Conservation (phyloP, 768 basidiomycete genomes). For the Phanerodontia chrysosporium region DNA sequence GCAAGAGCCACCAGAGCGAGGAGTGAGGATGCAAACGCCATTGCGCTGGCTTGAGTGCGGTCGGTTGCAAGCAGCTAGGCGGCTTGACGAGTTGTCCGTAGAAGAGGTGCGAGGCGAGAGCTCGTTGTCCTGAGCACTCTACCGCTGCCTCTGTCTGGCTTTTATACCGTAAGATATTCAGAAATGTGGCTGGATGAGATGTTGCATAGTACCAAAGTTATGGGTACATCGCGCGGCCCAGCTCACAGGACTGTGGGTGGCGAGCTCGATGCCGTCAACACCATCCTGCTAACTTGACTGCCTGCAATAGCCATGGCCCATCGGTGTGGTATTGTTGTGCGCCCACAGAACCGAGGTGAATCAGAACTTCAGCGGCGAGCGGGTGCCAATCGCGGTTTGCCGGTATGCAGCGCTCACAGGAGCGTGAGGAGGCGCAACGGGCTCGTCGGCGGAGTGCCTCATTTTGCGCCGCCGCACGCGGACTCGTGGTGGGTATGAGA, state of each 20-base stretch:
- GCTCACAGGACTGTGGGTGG: neutral
- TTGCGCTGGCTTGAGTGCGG: neutral
- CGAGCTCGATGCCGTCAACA: neutral
- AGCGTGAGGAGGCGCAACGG: neutral
- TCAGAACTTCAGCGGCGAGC: too few species aligned
- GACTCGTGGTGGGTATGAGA: neutral
- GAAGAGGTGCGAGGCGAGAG: constrained; percentile 5
- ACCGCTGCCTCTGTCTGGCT: neutral
- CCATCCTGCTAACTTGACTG: too few species aligned
- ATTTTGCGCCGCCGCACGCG: neutral
- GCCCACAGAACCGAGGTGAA: too few species aligned
- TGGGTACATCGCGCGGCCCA: neutral
- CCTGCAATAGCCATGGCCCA: too few species aligned
- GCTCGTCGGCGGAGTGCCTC: neutral
- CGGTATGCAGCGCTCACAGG: neutral
- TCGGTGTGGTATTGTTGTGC: too few species aligned
- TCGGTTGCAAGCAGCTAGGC: neutral
- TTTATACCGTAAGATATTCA: neutral
- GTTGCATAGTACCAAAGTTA: neutral
- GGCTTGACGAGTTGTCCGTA: constrained; percentile 1
- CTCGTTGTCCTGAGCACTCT: neutral
- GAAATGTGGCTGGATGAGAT: too few species aligned
- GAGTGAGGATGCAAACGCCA: constrained; percentile 8
- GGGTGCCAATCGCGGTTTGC: neutral
- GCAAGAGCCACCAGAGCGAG: constrained; percentile 4